Evolutionary conservation across 2,329 filamentous ascomycete species (phyloP), one percentile per base, ranked within the genome.

Genomic region (Zymoseptoria crescenta): DNA sequence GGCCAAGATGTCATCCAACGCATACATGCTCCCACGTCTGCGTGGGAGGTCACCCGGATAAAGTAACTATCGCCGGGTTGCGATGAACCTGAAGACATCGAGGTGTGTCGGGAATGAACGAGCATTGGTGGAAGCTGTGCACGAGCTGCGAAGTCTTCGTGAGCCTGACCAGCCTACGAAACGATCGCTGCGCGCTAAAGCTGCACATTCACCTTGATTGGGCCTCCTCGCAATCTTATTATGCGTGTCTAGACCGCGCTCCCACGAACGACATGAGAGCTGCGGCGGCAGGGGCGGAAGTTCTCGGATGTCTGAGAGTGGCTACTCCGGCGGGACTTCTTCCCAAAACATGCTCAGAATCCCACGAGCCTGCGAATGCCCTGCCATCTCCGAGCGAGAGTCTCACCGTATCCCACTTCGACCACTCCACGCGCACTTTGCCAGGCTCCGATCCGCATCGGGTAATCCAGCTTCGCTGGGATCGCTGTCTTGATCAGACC

Each of bases 391-490:
- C 76, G 72, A 53, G 62, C 66, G 62, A 69, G 64, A 52, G 50
- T 68, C 62, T 76, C 75, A 21, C 77, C 78, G 68, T 80, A 80
- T 19, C 78, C 79, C 58, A 80, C 62, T 69, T 79, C 77, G 21
- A 79, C 75, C 51, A 80, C 73, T 6, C 76, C 78, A 62, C 72
- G 69, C 52, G 75, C 76, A 67, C 77, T 74, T 56, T 70, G 65
- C 73, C 74, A 79, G 49, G 68, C 73, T 24, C 69, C 72, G 4
- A 56, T 56, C 16, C 63, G 60, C 65, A 99, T 84, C 1, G 94
- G 93, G 73, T 97, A 96, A 69, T 87, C 86, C 65, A 96, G 82
- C 4, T 87, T 84, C 1, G 81, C 80, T 2, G 94, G 94, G 59
- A 99, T 96, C 4, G 81, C 79, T 6, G 94, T 99, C 63, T 86